These are phyloP conservation scores for Rhizophagus clarus DNA, from an alignment of 192 early-diverging fungal species.

Conservation along the genomic window DNA sequence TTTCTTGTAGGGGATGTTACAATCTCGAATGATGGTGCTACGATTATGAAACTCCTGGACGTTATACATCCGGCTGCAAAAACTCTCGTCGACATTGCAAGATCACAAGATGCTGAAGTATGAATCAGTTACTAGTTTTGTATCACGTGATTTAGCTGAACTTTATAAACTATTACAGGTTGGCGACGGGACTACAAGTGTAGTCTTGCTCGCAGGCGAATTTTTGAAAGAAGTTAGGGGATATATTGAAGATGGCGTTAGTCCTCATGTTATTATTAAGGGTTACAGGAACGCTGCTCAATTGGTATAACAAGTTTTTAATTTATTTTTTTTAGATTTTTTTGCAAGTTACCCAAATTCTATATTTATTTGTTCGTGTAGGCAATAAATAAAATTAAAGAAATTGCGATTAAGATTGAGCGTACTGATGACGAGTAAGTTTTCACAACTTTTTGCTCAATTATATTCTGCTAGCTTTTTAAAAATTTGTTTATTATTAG, in stretches of 20 bases:
- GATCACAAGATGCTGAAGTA: constrained; percentile 97
- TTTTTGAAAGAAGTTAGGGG: constrained; percentile 93
- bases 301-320: constrained; percentile 47
- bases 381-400: constrained; percentile 91
- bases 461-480: not conserved
- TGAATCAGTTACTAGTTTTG: not conserved
- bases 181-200: constrained; percentile 98
- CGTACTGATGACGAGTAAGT: constrained; percentile 70
- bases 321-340: not conserved
- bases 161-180: constrained; percentile 52
- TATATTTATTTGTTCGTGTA: constrained; percentile 10
- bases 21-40: constrained; percentile 99
- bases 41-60: constrained; percentile 96
- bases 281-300: constrained; percentile 93
- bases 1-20: constrained; percentile 76
- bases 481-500: constrained; percentile 36
- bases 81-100: constrained; percentile 96
- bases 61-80: constrained; percentile 99
- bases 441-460: not conserved
- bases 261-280: constrained; percentile 92
- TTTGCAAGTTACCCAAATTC: not conserved
- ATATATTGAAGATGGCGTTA: constrained; percentile 93
- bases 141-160: not conserved
- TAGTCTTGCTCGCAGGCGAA: constrained; percentile 96
- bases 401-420: constrained; percentile 87